Conservation (phyloP, 169 alveolate species). For the Eimeria brunetti region DNA sequence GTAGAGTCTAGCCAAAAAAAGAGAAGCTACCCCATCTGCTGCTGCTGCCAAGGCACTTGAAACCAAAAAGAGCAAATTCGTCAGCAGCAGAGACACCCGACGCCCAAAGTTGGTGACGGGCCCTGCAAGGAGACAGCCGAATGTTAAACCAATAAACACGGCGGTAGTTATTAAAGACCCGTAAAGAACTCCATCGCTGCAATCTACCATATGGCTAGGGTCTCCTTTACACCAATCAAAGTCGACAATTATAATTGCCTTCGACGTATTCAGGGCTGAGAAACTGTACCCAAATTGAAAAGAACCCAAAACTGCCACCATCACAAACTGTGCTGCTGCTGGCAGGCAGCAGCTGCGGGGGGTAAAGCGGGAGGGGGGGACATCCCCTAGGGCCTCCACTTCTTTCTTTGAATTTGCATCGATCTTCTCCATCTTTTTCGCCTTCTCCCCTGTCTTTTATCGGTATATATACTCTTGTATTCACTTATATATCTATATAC, state of each 20-base stretch:
- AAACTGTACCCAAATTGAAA: constrained; percentile 82
- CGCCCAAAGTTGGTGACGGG: constrained; percentile 76
- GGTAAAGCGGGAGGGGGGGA: constrained; percentile 67
- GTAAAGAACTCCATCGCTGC: constrained; percentile 65
- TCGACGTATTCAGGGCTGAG: constrained; percentile 78
- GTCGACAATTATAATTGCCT: constrained; percentile 72
- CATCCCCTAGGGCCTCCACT: constrained; percentile 74
- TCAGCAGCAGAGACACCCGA: constrained; percentile 58
- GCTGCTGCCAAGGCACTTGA: constrained; percentile 75
- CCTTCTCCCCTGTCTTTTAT: too few relatives aligned
- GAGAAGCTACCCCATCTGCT: constrained; percentile 79
- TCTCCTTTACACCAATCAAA: constrained; percentile 81
- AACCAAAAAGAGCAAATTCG: constrained; percentile 49
- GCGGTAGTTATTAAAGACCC: constrained; percentile 77
- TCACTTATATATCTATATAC: too few relatives aligned
- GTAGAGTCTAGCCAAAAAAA: constrained; percentile 87
- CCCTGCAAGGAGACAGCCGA: constrained; percentile 80
- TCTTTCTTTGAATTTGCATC: constrained; percentile 48
- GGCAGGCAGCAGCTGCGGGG: constrained; percentile 47
- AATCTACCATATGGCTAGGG: constrained; percentile 55
- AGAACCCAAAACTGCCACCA: constrained; percentile 76
- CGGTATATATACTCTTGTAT: too few relatives aligned
- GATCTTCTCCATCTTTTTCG: constrained; percentile 6
- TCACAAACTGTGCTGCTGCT: constrained; percentile 73
- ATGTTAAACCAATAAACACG: constrained; percentile 74